Conservation (phyloP, 1,284 basidiomycete species). For the Hemileia vastatrix region DNA sequence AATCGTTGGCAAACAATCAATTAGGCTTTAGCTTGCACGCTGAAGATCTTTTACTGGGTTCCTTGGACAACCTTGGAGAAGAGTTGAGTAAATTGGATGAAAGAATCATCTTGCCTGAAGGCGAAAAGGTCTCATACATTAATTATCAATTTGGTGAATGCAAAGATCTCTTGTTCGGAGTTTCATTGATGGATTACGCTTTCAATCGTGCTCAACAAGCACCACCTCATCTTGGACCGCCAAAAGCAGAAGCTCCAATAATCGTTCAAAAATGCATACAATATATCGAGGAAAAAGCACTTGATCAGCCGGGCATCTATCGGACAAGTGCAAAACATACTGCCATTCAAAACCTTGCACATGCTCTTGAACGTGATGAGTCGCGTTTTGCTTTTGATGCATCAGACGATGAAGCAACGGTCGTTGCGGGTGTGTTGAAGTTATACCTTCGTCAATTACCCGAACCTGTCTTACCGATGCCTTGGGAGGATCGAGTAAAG, state of each 20-base stretch:
- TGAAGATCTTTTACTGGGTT: too few relatives aligned
- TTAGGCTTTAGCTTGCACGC: too few relatives aligned
- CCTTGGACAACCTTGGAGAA: too few relatives aligned
- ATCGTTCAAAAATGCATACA: constrained; percentile 40
- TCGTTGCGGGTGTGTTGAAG: constrained; percentile 40
- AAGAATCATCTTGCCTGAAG: too few relatives aligned
- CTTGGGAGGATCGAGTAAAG: constrained; percentile 37
- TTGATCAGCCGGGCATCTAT: constrained; percentile 37
- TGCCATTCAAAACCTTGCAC: constrained; percentile 35
- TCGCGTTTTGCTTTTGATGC: constrained; percentile 35
- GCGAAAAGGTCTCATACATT: too few relatives aligned
- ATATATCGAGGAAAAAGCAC: constrained; percentile 35
- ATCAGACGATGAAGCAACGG: constrained; percentile 31
- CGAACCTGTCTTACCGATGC: constrained; percentile 38
- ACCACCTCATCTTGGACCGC: too few relatives aligned
- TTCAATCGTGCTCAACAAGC: constrained; percentile 26
- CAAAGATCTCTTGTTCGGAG: constrained; percentile 40
- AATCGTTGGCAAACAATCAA: too few relatives aligned
- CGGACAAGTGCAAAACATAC: constrained; percentile 39
- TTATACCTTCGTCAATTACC: constrained; percentile 40
- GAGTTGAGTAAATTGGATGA: too few relatives aligned
- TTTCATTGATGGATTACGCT: constrained; percentile 39
- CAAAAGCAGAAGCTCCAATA: too few relatives aligned
- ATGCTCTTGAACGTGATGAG: constrained; percentile 38
- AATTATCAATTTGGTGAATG: constrained; percentile 40